phyloP scores from a whole-genome alignment of 129 eudicot genomes.

The carrot (Daucus carota) region DNA sequence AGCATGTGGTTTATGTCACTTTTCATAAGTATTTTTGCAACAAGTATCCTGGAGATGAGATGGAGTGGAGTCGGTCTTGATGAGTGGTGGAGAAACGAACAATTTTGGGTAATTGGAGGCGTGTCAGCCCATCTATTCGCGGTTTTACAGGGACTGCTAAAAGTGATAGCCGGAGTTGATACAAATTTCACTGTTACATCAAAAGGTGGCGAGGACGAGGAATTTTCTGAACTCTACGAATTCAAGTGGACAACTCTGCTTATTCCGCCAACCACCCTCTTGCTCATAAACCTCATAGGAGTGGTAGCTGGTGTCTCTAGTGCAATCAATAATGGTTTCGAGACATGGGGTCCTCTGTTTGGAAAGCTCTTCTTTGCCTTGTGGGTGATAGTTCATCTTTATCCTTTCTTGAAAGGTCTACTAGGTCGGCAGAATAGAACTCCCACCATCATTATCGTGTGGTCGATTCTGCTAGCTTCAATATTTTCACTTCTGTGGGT shows the following conservation, averaged over 20 bases:
- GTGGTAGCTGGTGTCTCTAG: constrained; percentile 54
- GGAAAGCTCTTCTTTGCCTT: constrained; percentile 58
- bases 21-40: constrained; percentile 52
- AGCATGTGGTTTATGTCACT: constrained; percentile 60
- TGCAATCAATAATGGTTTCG: constrained; percentile 70
- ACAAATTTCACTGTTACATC: constrained; percentile 78
- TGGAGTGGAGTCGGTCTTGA: constrained; percentile 72
- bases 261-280: constrained; percentile 60
- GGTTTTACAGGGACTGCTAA: constrained; percentile 62
- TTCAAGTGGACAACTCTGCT: constrained; percentile 71
- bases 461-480: constrained; percentile 68
- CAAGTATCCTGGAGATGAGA: constrained; percentile 61
- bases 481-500: constrained; percentile 65
- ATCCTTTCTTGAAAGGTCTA: constrained; percentile 75
- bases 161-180: constrained; percentile 62
- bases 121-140: constrained; percentile 74
- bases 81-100: constrained; percentile 84
- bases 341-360: constrained; percentile 77
- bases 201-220: constrained; percentile 70
- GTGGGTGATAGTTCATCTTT: constrained; percentile 71
- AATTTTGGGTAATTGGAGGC: constrained; percentile 85
- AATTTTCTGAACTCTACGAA: constrained; percentile 50
- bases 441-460: constrained; percentile 56
- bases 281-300: constrained; percentile 48
- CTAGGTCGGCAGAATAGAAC: constrained; percentile 49